A percentile compares a stretch with the other conserved stretches of the same genome.
Evolutionary conservation across 2,329 filamentous ascomycete genomes (phyloP).

Genomic region (Aspergillus eucalypticola): DNA sequence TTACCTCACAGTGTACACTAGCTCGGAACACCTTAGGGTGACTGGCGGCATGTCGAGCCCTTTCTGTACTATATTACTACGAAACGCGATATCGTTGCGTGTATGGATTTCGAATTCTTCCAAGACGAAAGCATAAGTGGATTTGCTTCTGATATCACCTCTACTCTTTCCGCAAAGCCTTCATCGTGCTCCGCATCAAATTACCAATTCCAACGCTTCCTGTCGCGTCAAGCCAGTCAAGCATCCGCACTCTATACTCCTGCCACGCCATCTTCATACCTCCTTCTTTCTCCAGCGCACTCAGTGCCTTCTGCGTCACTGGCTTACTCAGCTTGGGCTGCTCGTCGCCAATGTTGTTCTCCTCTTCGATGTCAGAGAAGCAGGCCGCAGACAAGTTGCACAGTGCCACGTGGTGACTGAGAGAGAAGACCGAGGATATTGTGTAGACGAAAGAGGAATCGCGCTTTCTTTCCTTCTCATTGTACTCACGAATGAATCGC

Average conservation of each 20-base stretch:
- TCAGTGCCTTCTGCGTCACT: slow-evolving; percentile 67
- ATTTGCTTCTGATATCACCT: background rate
- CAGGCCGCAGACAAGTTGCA: slow-evolving; percentile 50
- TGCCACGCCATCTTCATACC: slow-evolving; percentile 70
- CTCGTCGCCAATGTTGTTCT: slow-evolving; percentile 30
- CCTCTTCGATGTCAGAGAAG: slow-evolving; percentile 52
- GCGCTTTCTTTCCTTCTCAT: slow-evolving; percentile 36
- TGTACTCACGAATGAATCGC: slow-evolving; percentile 43
- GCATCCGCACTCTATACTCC: slow-evolving; percentile 71
- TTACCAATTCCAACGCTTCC: slow-evolving; percentile 67
- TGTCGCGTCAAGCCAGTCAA: slow-evolving; percentile 65
- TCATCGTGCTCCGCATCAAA: slow-evolving; percentile 80
- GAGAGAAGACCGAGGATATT: slow-evolving; percentile 47
- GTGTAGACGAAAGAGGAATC: slow-evolving; percentile 34
- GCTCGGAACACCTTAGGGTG: background rate
- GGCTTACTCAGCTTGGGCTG: slow-evolving; percentile 48
- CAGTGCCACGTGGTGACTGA: slow-evolving; percentile 50
- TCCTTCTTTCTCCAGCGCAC: slow-evolving; percentile 62
- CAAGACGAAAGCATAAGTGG: background rate
- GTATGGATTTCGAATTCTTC: background rate
- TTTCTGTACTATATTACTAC: slow-evolving; percentile 1
- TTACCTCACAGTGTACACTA: background rate
- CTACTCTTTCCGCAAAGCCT: slow-evolving; percentile 61
- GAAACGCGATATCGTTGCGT: background rate
- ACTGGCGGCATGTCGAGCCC: background rate